These are phyloP conservation scores for Ephemerocybe angulata DNA, from an alignment of 768 basidiomycete species.

Conservation along the genomic window DNA sequence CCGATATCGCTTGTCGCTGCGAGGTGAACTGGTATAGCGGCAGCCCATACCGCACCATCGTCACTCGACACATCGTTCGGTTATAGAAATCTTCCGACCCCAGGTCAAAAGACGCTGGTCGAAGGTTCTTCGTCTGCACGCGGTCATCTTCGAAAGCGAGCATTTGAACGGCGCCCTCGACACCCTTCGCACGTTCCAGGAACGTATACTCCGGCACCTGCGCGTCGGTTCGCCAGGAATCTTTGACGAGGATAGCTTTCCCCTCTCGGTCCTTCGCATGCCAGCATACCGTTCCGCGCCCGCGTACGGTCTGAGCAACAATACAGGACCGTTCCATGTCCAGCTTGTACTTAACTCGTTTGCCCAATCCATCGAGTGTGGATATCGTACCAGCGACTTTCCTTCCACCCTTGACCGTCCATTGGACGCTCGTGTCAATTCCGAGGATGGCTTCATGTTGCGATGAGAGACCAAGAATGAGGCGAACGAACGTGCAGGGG, in stretches of 20 bases:
- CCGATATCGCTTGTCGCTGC: slow-evolving; percentile 1
- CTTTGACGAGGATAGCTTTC: no score
- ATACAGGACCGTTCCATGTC: neutral
- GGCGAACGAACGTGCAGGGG: neutral
- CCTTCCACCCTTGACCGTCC: neutral
- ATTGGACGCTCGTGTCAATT: neutral
- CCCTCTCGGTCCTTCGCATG: no score
- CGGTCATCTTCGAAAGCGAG: neutral
- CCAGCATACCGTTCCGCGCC: no score
- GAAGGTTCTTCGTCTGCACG: neutral
- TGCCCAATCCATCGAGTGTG: neutral
- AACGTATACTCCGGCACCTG: neutral
- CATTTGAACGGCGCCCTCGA: neutral
- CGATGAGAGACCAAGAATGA: neutral
- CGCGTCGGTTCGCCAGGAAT: neutral
- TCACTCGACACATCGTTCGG: neutral
- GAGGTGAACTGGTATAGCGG: slow-evolving; percentile 1
- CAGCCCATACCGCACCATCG: slow-evolving; percentile 8
- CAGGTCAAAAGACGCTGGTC: neutral
- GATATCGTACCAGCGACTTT: neutral
- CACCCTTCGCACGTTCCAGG: neutral
- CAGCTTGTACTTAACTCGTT: neutral
- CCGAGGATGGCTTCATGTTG: neutral
- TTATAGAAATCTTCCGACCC: neutral
- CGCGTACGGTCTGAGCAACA: no score